Percentiles rank a stretch among this genome's conserved stretches.
Evolutionary conservation across 495 filamentous ascomycete genomes (phyloP).

Genomic region (Lasiosphaeria hispida): DNA sequence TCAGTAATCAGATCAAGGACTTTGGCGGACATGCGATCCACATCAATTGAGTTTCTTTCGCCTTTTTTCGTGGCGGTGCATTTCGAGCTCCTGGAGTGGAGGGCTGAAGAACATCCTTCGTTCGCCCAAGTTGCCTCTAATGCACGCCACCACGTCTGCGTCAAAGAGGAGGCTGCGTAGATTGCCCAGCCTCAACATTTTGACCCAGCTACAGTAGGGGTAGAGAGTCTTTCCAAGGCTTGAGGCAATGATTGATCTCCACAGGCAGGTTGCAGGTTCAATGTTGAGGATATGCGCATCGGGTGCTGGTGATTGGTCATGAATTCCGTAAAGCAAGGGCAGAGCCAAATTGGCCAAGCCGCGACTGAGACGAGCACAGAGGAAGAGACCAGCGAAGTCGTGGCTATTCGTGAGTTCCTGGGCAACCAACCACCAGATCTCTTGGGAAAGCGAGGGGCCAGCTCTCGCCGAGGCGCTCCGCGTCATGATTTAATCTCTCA

Average conservation of each 20-base stretch:
- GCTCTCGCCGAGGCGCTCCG: neutral
- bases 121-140: neutral
- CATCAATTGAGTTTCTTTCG: constrained; percentile 8
- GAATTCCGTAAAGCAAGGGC: constrained; percentile 57
- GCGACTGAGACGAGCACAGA: constrained; percentile 49
- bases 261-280: constrained; percentile 58
- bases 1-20: constrained; percentile 33
- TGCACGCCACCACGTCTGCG: constrained; percentile 39
- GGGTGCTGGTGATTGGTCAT: constrained; percentile 26
- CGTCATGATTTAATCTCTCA: neutral
- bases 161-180: constrained; percentile 57
- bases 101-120: constrained; percentile 48
- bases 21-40: constrained; percentile 21
- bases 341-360: constrained; percentile 57
- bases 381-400: constrained; percentile 59
- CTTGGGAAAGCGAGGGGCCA: constrained; percentile 46
- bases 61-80: constrained; percentile 1
- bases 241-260: constrained; percentile 69
- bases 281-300: constrained; percentile 13
- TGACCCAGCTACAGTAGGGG: constrained; percentile 69
- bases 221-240: constrained; percentile 60
- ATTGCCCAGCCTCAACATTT: constrained; percentile 59
- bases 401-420: constrained; percentile 49
- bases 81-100: constrained; percentile 41
- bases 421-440: constrained; percentile 60